Evolutionary conservation across 495 filamentous ascomycete genomes (phyloP).

Genomic region (Tuber microsphaerosporum): DNA sequence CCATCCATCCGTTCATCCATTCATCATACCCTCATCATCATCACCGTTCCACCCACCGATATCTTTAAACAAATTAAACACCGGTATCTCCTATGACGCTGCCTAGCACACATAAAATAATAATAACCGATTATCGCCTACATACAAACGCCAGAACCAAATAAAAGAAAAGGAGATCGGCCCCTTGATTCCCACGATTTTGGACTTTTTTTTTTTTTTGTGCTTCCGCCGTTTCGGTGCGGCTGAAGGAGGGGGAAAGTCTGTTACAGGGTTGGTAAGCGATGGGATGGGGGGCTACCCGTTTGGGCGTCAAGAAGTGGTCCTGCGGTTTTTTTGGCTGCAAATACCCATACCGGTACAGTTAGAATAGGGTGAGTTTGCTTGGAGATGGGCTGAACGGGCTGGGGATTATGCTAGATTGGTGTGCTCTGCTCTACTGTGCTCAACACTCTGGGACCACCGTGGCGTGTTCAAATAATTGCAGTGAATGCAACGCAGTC

Average conservation of each 20-base stretch:
- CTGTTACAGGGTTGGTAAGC: neutral
- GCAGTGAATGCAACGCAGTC: neutral
- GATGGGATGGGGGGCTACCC: neutral
- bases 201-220: neutral
- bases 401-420: neutral
- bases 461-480: neutral
- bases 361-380: no score
- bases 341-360: no score
- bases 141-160: neutral
- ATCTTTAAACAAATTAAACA: neutral
- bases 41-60: neutral
- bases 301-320: no score
- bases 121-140: neutral
- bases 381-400: neutral
- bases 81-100: neutral
- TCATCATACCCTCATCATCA: neutral
- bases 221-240: neutral
- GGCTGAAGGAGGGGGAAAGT: neutral
- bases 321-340: no score
- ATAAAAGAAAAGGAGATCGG: neutral
- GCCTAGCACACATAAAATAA: neutral
- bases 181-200: neutral
- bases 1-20: neutral
- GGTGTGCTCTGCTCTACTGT: neutral
- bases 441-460: neutral